A percentile compares a stretch with the other conserved stretches of the same genome.
Evolutionary conservation across 2,329 filamentous ascomycete species (phyloP).

Genomic region (Diaporthe velutina): DNA sequence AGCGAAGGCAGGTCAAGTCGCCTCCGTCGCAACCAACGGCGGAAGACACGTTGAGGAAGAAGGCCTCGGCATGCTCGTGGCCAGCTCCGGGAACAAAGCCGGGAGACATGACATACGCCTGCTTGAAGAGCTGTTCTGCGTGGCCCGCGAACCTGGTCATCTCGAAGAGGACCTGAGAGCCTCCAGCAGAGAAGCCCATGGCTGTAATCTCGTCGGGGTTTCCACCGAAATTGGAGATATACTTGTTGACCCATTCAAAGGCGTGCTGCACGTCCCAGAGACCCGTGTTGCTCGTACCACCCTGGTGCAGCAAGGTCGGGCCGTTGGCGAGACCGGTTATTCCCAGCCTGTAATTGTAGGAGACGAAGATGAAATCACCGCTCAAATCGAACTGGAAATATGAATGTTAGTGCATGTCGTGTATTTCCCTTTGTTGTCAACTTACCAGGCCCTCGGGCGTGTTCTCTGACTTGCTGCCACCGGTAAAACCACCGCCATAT

Average conservation of each 20-base stretch:
- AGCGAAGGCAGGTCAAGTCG: conserved; percentile 48
- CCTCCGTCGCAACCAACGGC: conserved; percentile 46
- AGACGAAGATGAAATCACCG: conserved; percentile 54
- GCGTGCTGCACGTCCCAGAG: conserved; percentile 53
- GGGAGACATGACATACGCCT: conserved; percentile 50
- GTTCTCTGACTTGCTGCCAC: conserved; percentile 53
- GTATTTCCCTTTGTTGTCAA: conserved; percentile 46
- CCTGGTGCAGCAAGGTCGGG: conserved; percentile 46
- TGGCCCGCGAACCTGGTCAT: conserved; percentile 58
- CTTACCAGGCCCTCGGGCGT: conserved; percentile 52
- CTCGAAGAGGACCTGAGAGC: conserved; percentile 63
- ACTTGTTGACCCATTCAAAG: conserved; percentile 57
- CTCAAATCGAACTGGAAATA: conserved; percentile 44
- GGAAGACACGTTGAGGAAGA: conserved; percentile 36
- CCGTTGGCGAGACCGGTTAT: conserved; percentile 58
- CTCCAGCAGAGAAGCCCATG: conserved; percentile 60
- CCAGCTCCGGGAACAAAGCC: conserved; percentile 52
- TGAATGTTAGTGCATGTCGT: conserved; percentile 52
- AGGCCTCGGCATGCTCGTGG: conserved; percentile 49
- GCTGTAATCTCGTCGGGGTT: conserved; percentile 55
- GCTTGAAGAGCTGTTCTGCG: conserved; percentile 57
- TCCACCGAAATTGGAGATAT: conserved; percentile 55
- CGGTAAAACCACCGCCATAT: conserved; percentile 59
- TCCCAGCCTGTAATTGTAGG: conserved; percentile 63
- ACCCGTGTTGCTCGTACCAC: conserved; percentile 57